Evolutionary conservation across 2,329 filamentous ascomycete species (phyloP).

Genomic region (Cercospora sesami): DNA sequence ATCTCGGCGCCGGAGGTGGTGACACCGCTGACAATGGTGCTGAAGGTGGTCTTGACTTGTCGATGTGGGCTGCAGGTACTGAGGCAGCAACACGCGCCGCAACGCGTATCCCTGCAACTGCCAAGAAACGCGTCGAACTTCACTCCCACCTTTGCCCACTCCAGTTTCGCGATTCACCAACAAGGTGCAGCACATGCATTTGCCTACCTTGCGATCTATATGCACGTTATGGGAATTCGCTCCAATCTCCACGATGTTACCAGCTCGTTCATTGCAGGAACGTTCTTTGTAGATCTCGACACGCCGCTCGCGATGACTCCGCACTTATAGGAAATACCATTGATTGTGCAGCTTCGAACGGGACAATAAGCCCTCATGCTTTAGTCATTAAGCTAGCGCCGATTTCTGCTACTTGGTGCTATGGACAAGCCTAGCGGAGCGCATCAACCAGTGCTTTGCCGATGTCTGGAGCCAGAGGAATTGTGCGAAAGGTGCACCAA

Average conservation of each 20-base stretch:
- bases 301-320: background rate
- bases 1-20: background rate
- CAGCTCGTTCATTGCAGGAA: background rate
- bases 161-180: background rate
- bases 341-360: background rate
- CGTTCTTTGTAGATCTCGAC: background rate
- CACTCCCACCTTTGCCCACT: background rate
- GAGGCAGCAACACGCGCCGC: conserved; percentile 9
- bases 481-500: background rate
- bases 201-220: background rate
- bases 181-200: background rate
- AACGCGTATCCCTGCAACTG: background rate
- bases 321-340: background rate
- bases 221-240: too few relatives aligned
- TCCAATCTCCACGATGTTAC: background rate
- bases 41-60: background rate
- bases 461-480: background rate
- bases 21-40: conserved; percentile 8
- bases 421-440: background rate
- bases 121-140: conserved; percentile 1
- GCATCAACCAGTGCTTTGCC: background rate
- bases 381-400: background rate
- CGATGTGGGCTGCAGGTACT: background rate
- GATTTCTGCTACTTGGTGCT: background rate
- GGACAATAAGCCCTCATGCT: background rate